Evolutionary conservation across 352 stramenopile genomes (phyloP), one percentile per base, ranked within the genome.

Genomic region (Globisporangium mamillatum): DNA sequence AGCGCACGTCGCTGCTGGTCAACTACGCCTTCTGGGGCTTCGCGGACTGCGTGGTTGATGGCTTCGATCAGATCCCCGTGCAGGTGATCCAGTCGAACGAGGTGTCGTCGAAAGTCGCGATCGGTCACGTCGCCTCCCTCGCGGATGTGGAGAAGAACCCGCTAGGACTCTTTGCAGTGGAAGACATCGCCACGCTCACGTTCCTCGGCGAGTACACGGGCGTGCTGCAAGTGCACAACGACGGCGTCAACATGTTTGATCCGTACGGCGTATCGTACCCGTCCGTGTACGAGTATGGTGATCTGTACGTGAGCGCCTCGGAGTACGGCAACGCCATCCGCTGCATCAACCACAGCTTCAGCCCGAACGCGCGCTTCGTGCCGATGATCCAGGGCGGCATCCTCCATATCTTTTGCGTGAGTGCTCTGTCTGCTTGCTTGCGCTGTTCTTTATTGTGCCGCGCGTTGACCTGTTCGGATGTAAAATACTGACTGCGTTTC

Each of bases 1-100:
- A 92, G 70, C 76, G 81, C 56, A 79, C 84, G 64, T 68, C 71
- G 12, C 73, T 92, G 78, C 72, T 94, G 66, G 73, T 80, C 38
- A 94, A 92, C 66, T 94, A 94, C 65, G 79, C 63, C 27, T 93
- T 92, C 68, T 92, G 84, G 78, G 86, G 84, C 27, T 92, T 91
- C 65, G 83, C 81, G 22, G 81, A 83, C 72, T 74, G 70, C 50
- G 62, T 73, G 16, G 60, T 78, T 34, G 78, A 92, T 50, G 81
- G 77, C 10, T 90, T 88, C 41, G 71, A 80, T 5, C 68, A 81
- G 27, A 78, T 88, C 20, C 64, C 62, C 0, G 62, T 74, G n/a
- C 61, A 76, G 4, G 24, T 48, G 18, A 60, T 75, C 66, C 57
- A 62, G 18, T 72, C 63, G n/a, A 61, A 67, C 7, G 67, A 76